phyloP scores from a whole-genome alignment of 164 flowering plant genomes.

The Euptelea pleiosperma region DNA sequence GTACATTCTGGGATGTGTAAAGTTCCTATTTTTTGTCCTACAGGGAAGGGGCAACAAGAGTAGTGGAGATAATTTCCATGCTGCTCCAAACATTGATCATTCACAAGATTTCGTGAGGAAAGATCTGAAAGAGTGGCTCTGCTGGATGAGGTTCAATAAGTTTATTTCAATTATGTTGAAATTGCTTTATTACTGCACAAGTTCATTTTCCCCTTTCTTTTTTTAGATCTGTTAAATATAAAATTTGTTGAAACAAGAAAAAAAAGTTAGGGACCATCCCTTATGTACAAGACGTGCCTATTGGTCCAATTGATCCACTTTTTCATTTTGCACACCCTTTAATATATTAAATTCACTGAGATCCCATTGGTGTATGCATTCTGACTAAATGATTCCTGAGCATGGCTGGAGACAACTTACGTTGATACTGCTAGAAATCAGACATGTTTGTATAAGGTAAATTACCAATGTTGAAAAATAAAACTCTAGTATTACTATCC shows the following conservation, averaged over 20 bases:
- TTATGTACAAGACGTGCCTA: too few relatives aligned
- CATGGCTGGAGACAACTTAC: neutral
- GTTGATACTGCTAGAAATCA: neutral
- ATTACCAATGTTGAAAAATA: too few relatives aligned
- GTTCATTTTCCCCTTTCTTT: conserved; percentile 5
- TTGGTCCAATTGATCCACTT: too few relatives aligned
- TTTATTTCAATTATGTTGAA: conserved; percentile 1
- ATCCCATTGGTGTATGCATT: too few relatives aligned
- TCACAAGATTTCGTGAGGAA: conserved; percentile 97
- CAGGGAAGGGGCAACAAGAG: conserved; percentile 99
- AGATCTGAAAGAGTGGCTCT: conserved; percentile 86
- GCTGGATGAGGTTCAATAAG: conserved; percentile 72
- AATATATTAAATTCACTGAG: too few relatives aligned
- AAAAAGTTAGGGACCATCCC: too few relatives aligned
- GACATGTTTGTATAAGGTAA: too few relatives aligned
- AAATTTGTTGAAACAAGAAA: too few relatives aligned
- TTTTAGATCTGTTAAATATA: neutral
- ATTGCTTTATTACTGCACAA: neutral
- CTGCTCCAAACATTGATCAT: conserved; percentile 99
- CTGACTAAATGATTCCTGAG: too few relatives aligned
- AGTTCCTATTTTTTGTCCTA: conserved; percentile 11
- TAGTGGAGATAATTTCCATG: conserved; percentile 97
- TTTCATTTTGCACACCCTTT: too few relatives aligned
- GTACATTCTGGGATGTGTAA: conserved; percentile 4
- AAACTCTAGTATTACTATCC: too few relatives aligned